phyloP scores from a whole-genome alignment of 352 stramenopile species.

The Phytophthora ramorum region DNA sequence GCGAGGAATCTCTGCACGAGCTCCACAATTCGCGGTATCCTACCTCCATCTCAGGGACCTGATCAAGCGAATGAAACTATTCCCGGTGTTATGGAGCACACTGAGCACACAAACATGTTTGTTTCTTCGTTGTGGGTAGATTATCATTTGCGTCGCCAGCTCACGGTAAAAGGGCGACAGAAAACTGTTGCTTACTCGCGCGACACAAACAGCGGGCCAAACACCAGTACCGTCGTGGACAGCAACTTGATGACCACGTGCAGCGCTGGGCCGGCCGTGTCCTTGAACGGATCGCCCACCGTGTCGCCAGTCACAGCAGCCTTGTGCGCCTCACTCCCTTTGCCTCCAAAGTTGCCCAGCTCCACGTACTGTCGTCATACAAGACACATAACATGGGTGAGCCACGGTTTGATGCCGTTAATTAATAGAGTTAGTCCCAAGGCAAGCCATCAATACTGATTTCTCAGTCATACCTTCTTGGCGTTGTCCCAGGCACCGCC shows the following conservation, averaged over 20 bases:
- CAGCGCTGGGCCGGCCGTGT: conserved; percentile 96
- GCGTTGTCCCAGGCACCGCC: conserved; percentile 98
- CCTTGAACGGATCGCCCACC: conserved; percentile 97
- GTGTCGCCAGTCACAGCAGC: conserved; percentile 97
- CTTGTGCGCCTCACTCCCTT: conserved; percentile 97
- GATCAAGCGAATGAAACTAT: conserved; percentile 7
- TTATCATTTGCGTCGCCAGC: conserved; percentile 11
- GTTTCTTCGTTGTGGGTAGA: neutral
- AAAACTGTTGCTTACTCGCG: conserved; percentile 47
- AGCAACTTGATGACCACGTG: conserved; percentile 99
- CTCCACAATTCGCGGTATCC: conserved; percentile 57
- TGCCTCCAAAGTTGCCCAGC: conserved; percentile 94
- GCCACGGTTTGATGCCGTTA: neutral
- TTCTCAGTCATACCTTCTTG: conserved; percentile 83
- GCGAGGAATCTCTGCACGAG: conserved; percentile 43
- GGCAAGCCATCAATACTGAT: neutral
- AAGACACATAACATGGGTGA: neutral
- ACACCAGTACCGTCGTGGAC: conserved; percentile 94
- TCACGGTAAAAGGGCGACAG: conserved; percentile 8
- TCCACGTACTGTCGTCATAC: conserved; percentile 88
- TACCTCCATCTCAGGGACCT: conserved; percentile 53
- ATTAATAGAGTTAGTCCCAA: neutral
- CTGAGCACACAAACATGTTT: no score
- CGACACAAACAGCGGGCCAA: conserved; percentile 92
- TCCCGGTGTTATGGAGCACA: no score